Percentiles rank a stretch among this genome's conserved stretches.
These are phyloP conservation scores for Cetraspora pellucida DNA, from an alignment of 192 early-diverging fungal species.

Conservation along the genomic window DNA sequence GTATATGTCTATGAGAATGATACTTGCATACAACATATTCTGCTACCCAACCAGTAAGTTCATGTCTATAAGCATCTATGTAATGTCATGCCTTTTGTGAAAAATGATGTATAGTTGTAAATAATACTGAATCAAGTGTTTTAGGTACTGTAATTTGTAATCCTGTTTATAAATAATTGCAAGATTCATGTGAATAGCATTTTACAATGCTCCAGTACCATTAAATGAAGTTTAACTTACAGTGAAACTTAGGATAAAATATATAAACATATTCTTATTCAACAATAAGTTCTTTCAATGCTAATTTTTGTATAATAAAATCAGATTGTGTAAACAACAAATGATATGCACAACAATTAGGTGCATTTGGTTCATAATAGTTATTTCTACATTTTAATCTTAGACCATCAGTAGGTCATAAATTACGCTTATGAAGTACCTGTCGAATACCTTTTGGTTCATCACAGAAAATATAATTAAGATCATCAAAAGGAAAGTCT, in stretches of 20 bases:
- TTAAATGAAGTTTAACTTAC: too few species aligned
- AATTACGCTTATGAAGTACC: neutral
- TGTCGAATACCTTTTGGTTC: constrained; percentile 10
- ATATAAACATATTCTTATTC: constrained; percentile 27
- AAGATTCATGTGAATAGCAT: constrained; percentile 35
- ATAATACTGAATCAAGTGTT: constrained; percentile 32
- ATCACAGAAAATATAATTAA: neutral
- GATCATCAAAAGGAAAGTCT: neutral
- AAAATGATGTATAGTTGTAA: constrained; percentile 30
- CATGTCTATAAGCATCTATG: constrained; percentile 36
- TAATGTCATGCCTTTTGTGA: too few species aligned
- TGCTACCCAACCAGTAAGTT: constrained; percentile 24
- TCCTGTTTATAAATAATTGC: constrained; percentile 36
- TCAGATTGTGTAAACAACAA: constrained; percentile 32
- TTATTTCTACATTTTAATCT: constrained; percentile 1
- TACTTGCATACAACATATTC: constrained; percentile 36
- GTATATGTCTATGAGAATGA: constrained; percentile 32
- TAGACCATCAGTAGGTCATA: neutral
- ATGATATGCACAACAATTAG: constrained; percentile 25
- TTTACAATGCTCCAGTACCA: too few species aligned
- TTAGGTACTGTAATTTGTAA: constrained; percentile 33
- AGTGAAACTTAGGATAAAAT: constrained; percentile 33
- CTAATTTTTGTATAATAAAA: constrained; percentile 26
- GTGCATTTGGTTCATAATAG: too few species aligned
- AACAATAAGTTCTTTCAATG: constrained; percentile 21